Percentiles rank a stretch among this genome's conserved stretches.
phyloP scores from a whole-genome alignment of 2,329 filamentous ascomycete species.

The Cordyceps pruinosa region DNA sequence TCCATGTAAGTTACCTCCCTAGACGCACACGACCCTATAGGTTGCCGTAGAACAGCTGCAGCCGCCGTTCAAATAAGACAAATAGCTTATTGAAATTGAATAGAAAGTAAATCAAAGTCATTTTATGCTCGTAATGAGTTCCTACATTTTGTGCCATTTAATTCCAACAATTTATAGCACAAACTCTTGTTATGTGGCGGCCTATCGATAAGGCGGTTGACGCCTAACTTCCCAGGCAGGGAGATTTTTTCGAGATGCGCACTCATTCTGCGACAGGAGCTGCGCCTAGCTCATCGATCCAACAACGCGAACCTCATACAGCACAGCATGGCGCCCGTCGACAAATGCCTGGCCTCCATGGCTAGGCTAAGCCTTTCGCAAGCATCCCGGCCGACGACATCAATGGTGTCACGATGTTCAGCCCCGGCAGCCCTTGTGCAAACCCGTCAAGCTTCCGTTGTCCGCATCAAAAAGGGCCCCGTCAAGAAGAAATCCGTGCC shows the following conservation, averaged over 20 bases:
- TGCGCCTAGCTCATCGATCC: background rate
- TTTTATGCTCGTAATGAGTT: no score
- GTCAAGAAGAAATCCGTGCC: constrained; percentile 52
- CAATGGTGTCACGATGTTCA: constrained; percentile 42
- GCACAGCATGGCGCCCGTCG: constrained; percentile 41
- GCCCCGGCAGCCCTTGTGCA: constrained; percentile 38
- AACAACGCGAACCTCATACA: background rate
- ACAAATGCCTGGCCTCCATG: constrained; percentile 48
- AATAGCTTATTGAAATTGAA: no score
- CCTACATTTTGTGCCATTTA: background rate
- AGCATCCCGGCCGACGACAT: constrained; percentile 33
- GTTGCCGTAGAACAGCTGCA: no score
- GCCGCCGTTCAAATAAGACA: no score
- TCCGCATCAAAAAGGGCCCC: constrained; percentile 41
- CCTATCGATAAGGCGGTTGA: constrained; percentile 11
- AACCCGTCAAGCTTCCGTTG: constrained; percentile 34
- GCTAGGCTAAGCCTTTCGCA: constrained; percentile 42
- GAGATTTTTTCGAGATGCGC: background rate
- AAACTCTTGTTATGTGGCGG: background rate
- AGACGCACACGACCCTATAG: no score
- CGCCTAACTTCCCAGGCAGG: constrained; percentile 23
- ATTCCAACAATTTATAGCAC: no score
- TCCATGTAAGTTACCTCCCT: no score
- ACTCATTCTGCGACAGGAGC: constrained; percentile 13
- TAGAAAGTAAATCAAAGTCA: no score